A percentile compares a stretch with the other conserved stretches of the same genome.
These are phyloP conservation scores for Oryza meyeriana DNA, from an alignment of 176 grass and related monocot species.

Conservation along the genomic window DNA sequence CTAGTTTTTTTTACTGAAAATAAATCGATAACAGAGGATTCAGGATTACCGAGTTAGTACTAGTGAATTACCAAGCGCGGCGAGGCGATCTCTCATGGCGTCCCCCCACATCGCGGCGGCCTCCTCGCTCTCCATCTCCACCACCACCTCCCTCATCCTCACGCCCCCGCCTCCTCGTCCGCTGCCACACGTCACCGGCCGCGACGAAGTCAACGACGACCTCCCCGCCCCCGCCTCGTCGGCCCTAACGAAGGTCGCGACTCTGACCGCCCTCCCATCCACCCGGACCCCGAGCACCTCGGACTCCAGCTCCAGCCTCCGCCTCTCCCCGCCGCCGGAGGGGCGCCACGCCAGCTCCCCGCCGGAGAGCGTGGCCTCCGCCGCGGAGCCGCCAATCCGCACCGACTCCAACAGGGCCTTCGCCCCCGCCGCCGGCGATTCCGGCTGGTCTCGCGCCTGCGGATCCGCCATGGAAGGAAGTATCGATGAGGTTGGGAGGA, in stretches of 20 bases:
- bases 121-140: constrained; percentile 66
- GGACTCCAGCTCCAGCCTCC: constrained; percentile 53
- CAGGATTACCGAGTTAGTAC: not conserved
- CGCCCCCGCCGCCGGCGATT: not conserved
- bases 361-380: constrained; percentile 51
- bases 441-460: not conserved
- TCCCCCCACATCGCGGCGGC: constrained; percentile 54
- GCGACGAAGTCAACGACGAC: constrained; percentile 9
- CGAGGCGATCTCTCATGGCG: constrained; percentile 49
- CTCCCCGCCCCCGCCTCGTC: constrained; percentile 13
- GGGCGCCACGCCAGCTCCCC: constrained; percentile 65
- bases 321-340: constrained; percentile 6
- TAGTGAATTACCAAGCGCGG: constrained; percentile 52
- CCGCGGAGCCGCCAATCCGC: constrained; percentile 40
- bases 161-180: constrained; percentile 19
- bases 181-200: constrained; percentile 1
- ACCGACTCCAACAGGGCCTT: constrained; percentile 17
- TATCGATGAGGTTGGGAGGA: not conserved
- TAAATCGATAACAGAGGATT: constrained; percentile 12
- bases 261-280: constrained; percentile 42
- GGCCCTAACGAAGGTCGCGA: constrained; percentile 38
- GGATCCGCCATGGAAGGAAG: constrained; percentile 34
- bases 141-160: constrained; percentile 49
- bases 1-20: not conserved
- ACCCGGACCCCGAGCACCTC: constrained; percentile 60